These are phyloP conservation scores for Diutina siamensis DNA, from an alignment of 1,139 yeast genomes.

Conservation along the genomic window DNA sequence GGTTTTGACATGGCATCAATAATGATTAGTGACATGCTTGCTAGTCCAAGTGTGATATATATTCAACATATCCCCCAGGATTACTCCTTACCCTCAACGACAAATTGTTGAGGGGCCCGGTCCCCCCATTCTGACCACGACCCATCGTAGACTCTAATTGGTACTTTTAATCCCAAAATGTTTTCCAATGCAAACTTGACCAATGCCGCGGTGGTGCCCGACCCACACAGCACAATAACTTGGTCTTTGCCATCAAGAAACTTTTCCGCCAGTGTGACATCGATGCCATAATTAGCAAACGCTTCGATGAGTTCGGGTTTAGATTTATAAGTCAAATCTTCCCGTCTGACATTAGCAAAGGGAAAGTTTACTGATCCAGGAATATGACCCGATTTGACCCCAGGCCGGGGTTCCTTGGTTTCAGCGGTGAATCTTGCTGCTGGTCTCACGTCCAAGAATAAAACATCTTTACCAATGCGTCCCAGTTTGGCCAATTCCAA, in stretches of 20 bases:
- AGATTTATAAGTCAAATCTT: slow-evolving; percentile 38
- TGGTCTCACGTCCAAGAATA: slow-evolving; percentile 75
- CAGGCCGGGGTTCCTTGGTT: slow-evolving; percentile 82
- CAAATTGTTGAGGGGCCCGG: slow-evolving; percentile 30
- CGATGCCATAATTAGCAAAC: slow-evolving; percentile 17
- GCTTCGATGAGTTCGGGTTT: slow-evolving; percentile 31
- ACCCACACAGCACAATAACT: slow-evolving; percentile 82
- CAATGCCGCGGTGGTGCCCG: slow-evolving; percentile 90
- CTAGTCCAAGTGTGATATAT: too few species aligned
- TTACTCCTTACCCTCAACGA: slow-evolving; percentile 11
- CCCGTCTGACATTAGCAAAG: slow-evolving; percentile 45
- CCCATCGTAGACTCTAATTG: slow-evolving; percentile 79
- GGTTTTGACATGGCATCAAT: too few species aligned
- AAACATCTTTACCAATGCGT: slow-evolving; percentile 34
- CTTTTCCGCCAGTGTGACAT: slow-evolving; percentile 9
- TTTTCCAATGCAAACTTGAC: slow-evolving; percentile 41
- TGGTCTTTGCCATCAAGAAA: slow-evolving; percentile 31
- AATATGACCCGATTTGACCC: slow-evolving; percentile 79
- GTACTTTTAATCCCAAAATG: slow-evolving; percentile 48
- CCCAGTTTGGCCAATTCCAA: slow-evolving; percentile 40
- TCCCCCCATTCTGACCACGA: slow-evolving; percentile 76
- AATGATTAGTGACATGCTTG: too few species aligned
- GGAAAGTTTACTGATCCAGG: slow-evolving; percentile 78
- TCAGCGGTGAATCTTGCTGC: slow-evolving; percentile 62
- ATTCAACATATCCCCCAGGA: too few species aligned